Percentiles rank a stretch among this genome's conserved stretches.
These are phyloP conservation scores for Aspergillus coremiiformis DNA, from an alignment of 495 filamentous ascomycete genomes.

Conservation along the genomic window DNA sequence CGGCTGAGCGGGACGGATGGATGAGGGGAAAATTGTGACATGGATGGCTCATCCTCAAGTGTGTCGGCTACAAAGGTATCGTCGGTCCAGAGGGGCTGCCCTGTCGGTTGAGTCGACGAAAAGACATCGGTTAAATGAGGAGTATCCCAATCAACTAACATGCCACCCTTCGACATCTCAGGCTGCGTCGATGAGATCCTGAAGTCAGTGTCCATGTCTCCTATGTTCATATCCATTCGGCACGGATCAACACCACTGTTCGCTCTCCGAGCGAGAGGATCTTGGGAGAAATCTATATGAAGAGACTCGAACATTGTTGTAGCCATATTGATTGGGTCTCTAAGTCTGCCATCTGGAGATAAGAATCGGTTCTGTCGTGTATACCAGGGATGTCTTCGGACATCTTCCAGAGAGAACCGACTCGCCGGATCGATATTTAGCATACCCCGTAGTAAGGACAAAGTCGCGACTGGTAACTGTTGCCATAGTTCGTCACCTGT, in stretches of 20 bases:
- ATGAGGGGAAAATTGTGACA: conserved; percentile 82
- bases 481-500: conserved; percentile 83
- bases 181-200: conserved; percentile 69
- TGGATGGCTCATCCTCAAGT: conserved; percentile 79
- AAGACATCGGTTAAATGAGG: conserved; percentile 49
- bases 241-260: conserved; percentile 34
- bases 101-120: conserved; percentile 44
- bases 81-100: conserved; percentile 25
- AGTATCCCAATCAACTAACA: conserved; percentile 71
- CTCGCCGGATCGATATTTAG: conserved; percentile 68
- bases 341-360: conserved; percentile 62
- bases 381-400: conserved; percentile 93
- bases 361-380: conserved; percentile 75
- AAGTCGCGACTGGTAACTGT: conserved; percentile 63
- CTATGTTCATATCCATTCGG: conserved; percentile 49
- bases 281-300: conserved; percentile 79
- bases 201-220: conserved; percentile 39
- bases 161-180: conserved; percentile 60
- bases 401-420: conserved; percentile 81
- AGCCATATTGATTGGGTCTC: conserved; percentile 73
- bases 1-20: conserved; percentile 72
- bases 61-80: conserved; percentile 45
- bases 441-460: conserved; percentile 91
- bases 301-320: conserved; percentile 89
- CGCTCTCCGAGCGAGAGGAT: conserved; percentile 42